A percentile compares a stretch with the other conserved stretches of the same genome.
Evolutionary conservation across 192 early-diverging fungal species (phyloP).

Genomic region (Coemansia guatemalensis): DNA sequence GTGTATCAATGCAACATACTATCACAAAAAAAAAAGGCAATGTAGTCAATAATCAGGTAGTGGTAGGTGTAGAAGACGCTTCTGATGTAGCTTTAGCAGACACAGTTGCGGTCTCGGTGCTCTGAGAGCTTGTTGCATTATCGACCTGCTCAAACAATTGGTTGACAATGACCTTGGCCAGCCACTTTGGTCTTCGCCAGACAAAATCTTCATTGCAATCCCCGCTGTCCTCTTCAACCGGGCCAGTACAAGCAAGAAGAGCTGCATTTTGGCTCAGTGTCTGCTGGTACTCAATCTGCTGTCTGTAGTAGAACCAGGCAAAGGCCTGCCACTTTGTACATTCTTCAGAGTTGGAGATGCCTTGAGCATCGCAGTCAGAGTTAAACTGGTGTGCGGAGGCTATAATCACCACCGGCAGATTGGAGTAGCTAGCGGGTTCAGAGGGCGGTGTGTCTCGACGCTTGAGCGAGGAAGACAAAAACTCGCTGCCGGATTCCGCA

Average conservation of each 20-base stretch:
- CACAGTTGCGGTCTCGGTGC: background rate
- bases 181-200: slow-evolving; percentile 49
- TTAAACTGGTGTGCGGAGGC: slow-evolving; percentile 46
- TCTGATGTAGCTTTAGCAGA: background rate
- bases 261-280: slow-evolving; percentile 53
- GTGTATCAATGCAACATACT: no score
- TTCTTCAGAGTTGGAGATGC: slow-evolving; percentile 30
- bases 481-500: slow-evolving; percentile 22
- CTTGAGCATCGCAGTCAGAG: slow-evolving; percentile 40
- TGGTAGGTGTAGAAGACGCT: background rate
- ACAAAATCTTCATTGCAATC: slow-evolving; percentile 46
- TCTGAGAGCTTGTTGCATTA: background rate
- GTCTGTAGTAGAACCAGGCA: slow-evolving; percentile 53
- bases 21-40: no score
- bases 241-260: slow-evolving; percentile 34
- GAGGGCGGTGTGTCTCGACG: slow-evolving; percentile 7
- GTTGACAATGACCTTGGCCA: slow-evolving; percentile 36
- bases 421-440: slow-evolving; percentile 13
- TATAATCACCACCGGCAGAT: slow-evolving; percentile 40
- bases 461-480: background rate
- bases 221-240: slow-evolving; percentile 29
- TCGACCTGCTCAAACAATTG: slow-evolving; percentile 28
- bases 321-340: slow-evolving; percentile 56
- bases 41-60: no score
- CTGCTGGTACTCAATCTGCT: slow-evolving; percentile 55